Percentiles rank a stretch among this genome's conserved stretches.
phyloP scores from a whole-genome alignment of 1,284 basidiomycete genomes.

The Pulveroboletus sp. region DNA sequence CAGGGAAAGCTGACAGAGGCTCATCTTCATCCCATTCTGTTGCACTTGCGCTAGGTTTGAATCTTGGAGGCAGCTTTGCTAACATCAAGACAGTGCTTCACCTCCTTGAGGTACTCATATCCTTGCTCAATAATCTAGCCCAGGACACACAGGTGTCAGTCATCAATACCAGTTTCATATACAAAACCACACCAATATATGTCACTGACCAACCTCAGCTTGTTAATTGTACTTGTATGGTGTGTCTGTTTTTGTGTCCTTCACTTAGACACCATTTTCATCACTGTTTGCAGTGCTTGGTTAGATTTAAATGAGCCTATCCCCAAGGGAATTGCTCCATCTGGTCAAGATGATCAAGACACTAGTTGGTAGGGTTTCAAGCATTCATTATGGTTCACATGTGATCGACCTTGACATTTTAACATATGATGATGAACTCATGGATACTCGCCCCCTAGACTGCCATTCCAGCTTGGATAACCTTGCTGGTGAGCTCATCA shows the following conservation, averaged over 20 bases:
- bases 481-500: slow-evolving; percentile 61
- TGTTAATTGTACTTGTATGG: slow-evolving; percentile 88
- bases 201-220: slow-evolving; percentile 87
- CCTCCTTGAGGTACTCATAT: slow-evolving; percentile 18
- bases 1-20: too few relatives aligned
- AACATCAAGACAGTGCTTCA: slow-evolving; percentile 59
- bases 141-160: slow-evolving; percentile 40
- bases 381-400: slow-evolving; percentile 45
- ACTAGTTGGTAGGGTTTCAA: slow-evolving; percentile 78
- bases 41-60: slow-evolving; percentile 85
- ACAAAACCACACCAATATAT: slow-evolving; percentile 96
- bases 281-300: neutral
- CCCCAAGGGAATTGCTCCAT: slow-evolving; percentile 59
- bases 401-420: slow-evolving; percentile 89
- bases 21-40: slow-evolving; percentile 41
- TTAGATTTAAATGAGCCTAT: slow-evolving; percentile 55
- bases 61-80: slow-evolving; percentile 84
- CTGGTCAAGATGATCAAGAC: slow-evolving; percentile 76
- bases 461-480: slow-evolving; percentile 44
- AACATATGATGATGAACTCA: slow-evolving; percentile 63
- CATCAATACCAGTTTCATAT: slow-evolving; percentile 86
- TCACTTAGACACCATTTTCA: slow-evolving; percentile 16
- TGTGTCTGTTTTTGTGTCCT: slow-evolving; percentile 30
- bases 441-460: slow-evolving; percentile 54
- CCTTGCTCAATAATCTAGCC: slow-evolving; percentile 23